phyloP scores from a whole-genome alignment of 805 yeast genomes.

The Yarrowia bubula region DNA sequence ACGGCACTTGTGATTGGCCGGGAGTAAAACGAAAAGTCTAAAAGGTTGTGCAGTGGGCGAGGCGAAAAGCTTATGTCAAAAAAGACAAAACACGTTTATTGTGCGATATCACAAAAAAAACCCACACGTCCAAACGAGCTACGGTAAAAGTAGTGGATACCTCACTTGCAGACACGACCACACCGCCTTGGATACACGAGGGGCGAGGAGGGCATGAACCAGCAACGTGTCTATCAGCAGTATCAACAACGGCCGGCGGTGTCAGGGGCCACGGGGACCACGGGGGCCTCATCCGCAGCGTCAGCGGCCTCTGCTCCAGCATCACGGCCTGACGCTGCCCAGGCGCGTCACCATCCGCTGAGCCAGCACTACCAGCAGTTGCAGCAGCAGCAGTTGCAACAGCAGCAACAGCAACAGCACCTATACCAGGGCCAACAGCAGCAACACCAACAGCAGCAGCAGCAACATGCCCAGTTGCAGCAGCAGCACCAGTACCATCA shows the following conservation, averaged over 20 bases:
- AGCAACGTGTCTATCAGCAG: conserved; percentile 21
- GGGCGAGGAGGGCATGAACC: neutral
- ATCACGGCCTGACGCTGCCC: neutral
- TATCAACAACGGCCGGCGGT: conserved; percentile 15
- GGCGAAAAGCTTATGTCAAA: conserved; percentile 17
- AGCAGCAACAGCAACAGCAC: neutral
- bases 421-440: conserved; percentile 2
- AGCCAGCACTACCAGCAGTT: neutral
- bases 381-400: neutral
- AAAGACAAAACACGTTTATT: conserved; percentile 21
- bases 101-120: conserved; percentile 17
- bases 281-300: neutral
- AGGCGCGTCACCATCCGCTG: neutral
- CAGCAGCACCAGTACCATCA: neutral
- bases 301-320: neutral
- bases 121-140: neutral
- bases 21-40: conserved; percentile 5
- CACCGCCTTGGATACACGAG: neutral
- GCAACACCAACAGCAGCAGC: neutral
- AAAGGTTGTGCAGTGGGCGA: conserved; percentile 5
- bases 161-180: neutral
- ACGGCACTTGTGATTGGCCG: neutral
- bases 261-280: neutral
- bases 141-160: neutral
- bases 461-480: neutral